Base-by-base conservation (phyloP, 1,284 basidiomycete genomes). In the Hypsizygus ulmarius region DNA sequence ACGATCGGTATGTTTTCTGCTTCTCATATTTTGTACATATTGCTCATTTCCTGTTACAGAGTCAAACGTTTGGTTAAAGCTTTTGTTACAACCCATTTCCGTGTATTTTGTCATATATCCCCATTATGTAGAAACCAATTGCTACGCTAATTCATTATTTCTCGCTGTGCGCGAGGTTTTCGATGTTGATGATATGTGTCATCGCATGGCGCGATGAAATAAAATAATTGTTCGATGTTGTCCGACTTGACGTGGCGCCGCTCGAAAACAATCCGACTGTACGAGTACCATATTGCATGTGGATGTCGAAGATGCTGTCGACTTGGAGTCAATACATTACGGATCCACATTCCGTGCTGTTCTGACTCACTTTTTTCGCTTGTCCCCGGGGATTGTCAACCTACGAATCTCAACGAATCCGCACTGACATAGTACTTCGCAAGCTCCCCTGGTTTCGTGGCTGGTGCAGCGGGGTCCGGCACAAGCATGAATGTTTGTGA, bases 401-500 rank as follows among this genome's bases (percentile, higher is more conserved):
- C 88, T 52, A 90, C 88, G 58, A 91, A 90, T 59, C 87, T 76
- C 63, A 90, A 66, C 5, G 83, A 77, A 62, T 91, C 88, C 10
- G 85, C 79, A 51, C 79, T 79, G 46, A 91, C 74, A 58, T 85
- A 91, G 64, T 91, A 90, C 60, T 87, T 90, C 28, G 84, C 82
- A 0, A 87, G 78, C 60, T 87, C 84, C 54, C 84, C 84, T 6
- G 77, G 71, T 53, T 79, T 80, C 2, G 73, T 73, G n/a, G 79
- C 69, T 3, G 82, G 71, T 35, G 82, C 79, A 39, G 72, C 72
- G 5, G 83, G 70, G 63, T 91, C 88, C 3, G 87, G 87, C 7
- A 85, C 80, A 33, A 93, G 81, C 71, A 93, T 81, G 63, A 93
- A 92, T 9, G 87, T 87, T 65, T 93, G 90, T 7, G 84, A 83